Evolutionary conservation across 768 basidiomycete genomes (phyloP), one percentile per base, ranked within the genome.

Genomic region (Fomitopsis serialis): DNA sequence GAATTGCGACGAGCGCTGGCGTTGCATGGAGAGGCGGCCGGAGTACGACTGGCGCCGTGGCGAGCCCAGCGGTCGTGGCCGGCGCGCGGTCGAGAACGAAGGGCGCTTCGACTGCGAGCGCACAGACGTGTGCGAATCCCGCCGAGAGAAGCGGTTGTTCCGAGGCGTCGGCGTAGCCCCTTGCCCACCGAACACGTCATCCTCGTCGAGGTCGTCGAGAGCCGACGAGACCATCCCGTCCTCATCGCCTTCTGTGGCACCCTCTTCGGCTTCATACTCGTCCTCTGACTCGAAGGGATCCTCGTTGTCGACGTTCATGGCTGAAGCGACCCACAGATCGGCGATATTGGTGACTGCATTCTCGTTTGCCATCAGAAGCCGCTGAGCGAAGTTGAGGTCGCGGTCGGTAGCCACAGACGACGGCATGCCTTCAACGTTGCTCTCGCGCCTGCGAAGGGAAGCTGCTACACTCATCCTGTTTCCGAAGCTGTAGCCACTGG

Each of bases 281-380:
- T 58, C 49, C 22, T 58, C 78, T 17, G 70, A 68, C 55, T 76
- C 74, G 55, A 88, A 89, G 2, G 85, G 84, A 53, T 93, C 85
- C 58, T 94, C 92, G 60, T 89, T 88, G 64, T 96, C 94, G 27
- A 87, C 92, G 55, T 96, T 97, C 73, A 96, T 92, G 6, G 96
- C 97, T 19, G 95, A 89, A 4, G 93, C 92, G 48, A 98, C 92
- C 97, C 97, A 99, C 21, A 99, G 74, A 70, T 98, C 96, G 22
- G 93, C 91, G 63, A 99, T 90, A 60, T 87, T 92, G 53, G 92
- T 95, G 4, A 94, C 93, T 12, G 92, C 88, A 60, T 92, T 89
- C 70, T 97, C 94, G 68, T 97, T 97, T 19, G 96, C 96, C 74
- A 95, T 84, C 42, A 96, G 71, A 22, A 96, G 65, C 54, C 92